Conservation (phyloP, 441 rosid genomes). For the Metrosideros polymorpha region DNA sequence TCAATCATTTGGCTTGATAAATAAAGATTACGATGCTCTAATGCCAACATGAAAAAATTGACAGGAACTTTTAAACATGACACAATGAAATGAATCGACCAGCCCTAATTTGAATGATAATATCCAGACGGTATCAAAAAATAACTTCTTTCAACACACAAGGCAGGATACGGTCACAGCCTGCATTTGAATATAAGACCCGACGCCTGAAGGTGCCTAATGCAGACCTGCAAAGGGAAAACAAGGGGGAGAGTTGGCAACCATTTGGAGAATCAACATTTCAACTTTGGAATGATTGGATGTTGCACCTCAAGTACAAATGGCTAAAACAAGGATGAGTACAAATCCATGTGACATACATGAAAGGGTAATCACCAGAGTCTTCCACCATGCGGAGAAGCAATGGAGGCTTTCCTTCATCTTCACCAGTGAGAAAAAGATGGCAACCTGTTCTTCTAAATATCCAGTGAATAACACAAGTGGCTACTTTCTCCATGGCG, state of each 20-base stretch:
- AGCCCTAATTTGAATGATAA: neutral
- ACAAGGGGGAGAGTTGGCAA: neutral
- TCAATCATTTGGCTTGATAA: neutral
- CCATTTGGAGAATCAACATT: neutral
- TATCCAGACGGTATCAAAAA: neutral
- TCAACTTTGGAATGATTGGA: neutral
- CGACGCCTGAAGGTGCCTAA: slow-evolving; percentile 71
- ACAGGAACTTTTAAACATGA: neutral
- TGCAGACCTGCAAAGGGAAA: slow-evolving; percentile 57
- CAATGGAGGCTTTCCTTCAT: slow-evolving; percentile 79
- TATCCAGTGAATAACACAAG: slow-evolving; percentile 81
- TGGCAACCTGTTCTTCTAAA: slow-evolving; percentile 92
- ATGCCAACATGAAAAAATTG: neutral
- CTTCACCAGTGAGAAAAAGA: slow-evolving; percentile 85
- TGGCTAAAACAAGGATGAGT: neutral
- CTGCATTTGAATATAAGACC: slow-evolving; percentile 80
- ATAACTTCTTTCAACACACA: neutral
- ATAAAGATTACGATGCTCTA: neutral
- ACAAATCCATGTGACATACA: slow-evolving; percentile 30
- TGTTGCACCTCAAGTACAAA: neutral
- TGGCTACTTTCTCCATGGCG: slow-evolving; percentile 84
- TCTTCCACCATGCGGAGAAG: slow-evolving; percentile 80
- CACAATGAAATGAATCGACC: neutral
- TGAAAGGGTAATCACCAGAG: slow-evolving; percentile 45
- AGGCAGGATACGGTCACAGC: slow-evolving; percentile 84